These are phyloP conservation scores for Monosporascus sp. DNA, from an alignment of 2,329 filamentous ascomycete species.

Conservation along the genomic window DNA sequence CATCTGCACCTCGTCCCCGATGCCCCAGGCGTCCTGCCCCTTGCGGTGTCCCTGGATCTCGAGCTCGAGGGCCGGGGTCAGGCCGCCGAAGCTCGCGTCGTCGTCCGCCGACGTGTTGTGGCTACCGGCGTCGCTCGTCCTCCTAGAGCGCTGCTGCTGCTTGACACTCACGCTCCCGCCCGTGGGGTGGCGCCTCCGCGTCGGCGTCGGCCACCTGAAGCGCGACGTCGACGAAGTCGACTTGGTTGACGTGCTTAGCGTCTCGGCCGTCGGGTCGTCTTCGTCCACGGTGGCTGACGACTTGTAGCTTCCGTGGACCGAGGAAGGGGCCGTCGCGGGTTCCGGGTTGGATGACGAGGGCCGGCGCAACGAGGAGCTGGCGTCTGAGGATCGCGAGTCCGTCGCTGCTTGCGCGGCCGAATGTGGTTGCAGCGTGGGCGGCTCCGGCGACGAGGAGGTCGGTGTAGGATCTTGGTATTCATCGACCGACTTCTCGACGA, in stretches of 20 bases:
- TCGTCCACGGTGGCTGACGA: not conserved
- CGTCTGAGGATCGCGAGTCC: slow-evolving; percentile 2
- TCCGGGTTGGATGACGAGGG: slow-evolving; percentile 12
- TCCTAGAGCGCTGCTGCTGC: slow-evolving; percentile 32
- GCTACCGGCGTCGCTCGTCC: slow-evolving; percentile 37
- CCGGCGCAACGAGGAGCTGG: not conserved
- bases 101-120: slow-evolving; percentile 29
- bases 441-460: slow-evolving; percentile 22
- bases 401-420: slow-evolving; percentile 1
- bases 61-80: slow-evolving; percentile 36
- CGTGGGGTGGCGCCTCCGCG: slow-evolving; percentile 19
- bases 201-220: slow-evolving; percentile 5
- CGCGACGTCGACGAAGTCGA: slow-evolving; percentile 17
- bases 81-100: slow-evolving; percentile 11
- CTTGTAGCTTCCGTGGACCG: slow-evolving; percentile 5
- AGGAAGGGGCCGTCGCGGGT: slow-evolving; percentile 2
- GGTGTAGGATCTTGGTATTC: slow-evolving; percentile 32
- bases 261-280: not conserved
- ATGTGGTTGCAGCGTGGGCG: slow-evolving; percentile 23
- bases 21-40: slow-evolving; percentile 64
- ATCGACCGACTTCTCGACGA: slow-evolving; percentile 63
- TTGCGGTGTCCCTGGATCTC: slow-evolving; percentile 48
- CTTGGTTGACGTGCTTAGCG: slow-evolving; percentile 27
- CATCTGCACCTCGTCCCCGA: slow-evolving; percentile 82
- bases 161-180: slow-evolving; percentile 14